Evolutionary conservation across 1,284 basidiomycete species (phyloP), one percentile per base, ranked within the genome.

Genomic region (Ustilago bromivora): DNA sequence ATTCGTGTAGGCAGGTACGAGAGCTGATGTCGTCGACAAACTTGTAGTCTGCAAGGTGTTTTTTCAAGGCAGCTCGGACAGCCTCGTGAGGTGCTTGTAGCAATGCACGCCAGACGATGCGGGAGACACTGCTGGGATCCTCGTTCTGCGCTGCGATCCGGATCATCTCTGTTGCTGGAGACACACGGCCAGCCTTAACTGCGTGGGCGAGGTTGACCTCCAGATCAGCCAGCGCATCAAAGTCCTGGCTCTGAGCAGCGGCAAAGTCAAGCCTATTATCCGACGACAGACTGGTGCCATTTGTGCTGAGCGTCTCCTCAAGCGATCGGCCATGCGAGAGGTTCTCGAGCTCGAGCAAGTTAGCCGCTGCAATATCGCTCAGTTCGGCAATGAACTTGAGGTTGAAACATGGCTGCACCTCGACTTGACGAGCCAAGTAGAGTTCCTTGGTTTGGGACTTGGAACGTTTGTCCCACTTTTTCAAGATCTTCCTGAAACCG

Each of bases 401-500:
- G 88, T 60, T 94, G 88, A 43, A 92, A 91, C 69, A 84, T 32
- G 77, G 97, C 85, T 99, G 97, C 13, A 98, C 94, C 80, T 99
- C 97, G 12, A 99, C 96, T 87, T 99, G 97, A 40, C 97, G 92
- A 59, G 95, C 91, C 40, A 99, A 91, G 87, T 99, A 99, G 12
- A 99, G 89, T 86, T 99, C 97, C 87, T 97, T 98, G 17, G 93
- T 98, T 40, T 92, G 93, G 15, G 92, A 95, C 77, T 93, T 98
- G 46, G 93, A 95, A 64, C 94, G 91, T 88, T 99, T 99, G 88
- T 99, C 97, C 91, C 95, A 99, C 86, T 99, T 99, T 85, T 99
- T 99, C 75, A 98, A 88, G 62, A 99, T 99, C 87, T 99, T 99
- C 59, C 96, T 91, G 87, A 99, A 99, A 2, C 96, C 97, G 4